Conservation (phyloP, 352 stramenopile genomes). For the Globisporangium viniferum region DNA sequence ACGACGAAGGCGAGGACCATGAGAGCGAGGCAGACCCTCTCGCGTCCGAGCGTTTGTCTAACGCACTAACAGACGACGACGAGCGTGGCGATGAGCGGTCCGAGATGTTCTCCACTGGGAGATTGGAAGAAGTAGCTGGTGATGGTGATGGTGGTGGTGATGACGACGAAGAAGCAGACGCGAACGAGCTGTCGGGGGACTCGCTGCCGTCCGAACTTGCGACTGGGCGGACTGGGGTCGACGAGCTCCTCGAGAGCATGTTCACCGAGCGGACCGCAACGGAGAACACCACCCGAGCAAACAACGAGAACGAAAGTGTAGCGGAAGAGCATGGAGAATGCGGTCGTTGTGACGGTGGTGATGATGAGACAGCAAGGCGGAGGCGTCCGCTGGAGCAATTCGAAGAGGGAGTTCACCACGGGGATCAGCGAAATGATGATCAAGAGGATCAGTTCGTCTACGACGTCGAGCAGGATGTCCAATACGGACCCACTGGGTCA, state of each 20-base stretch:
- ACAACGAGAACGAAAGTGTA: neutral
- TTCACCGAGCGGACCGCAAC: slow-evolving; percentile 15
- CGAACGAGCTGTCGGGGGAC: neutral
- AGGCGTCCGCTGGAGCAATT: neutral
- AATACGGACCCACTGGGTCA: too few species aligned
- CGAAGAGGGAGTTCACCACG: neutral
- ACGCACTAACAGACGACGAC: too few species aligned
- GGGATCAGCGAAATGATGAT: too few species aligned
- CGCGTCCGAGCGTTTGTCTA: too few species aligned
- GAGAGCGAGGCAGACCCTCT: too few species aligned
- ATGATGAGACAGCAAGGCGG: neutral
- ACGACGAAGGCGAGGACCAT: too few species aligned
- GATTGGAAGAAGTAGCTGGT: too few species aligned
- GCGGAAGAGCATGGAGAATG: neutral
- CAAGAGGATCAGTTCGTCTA: too few species aligned
- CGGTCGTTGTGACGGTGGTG: neutral
- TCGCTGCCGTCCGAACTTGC: neutral
- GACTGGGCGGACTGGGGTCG: slow-evolving; percentile 1
- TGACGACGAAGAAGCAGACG: neutral
- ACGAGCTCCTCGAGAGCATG: slow-evolving; percentile 20
- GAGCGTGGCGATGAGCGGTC: too few species aligned
- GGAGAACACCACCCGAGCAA: neutral
- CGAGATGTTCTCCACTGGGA: too few species aligned
- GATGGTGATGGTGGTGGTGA: neutral
- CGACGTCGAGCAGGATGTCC: too few species aligned